A percentile compares a stretch with the other conserved stretches of the same genome.
phyloP scores from a whole-genome alignment of 2,329 filamentous ascomycete species.

The Pseudogymnoascus sp. region DNA sequence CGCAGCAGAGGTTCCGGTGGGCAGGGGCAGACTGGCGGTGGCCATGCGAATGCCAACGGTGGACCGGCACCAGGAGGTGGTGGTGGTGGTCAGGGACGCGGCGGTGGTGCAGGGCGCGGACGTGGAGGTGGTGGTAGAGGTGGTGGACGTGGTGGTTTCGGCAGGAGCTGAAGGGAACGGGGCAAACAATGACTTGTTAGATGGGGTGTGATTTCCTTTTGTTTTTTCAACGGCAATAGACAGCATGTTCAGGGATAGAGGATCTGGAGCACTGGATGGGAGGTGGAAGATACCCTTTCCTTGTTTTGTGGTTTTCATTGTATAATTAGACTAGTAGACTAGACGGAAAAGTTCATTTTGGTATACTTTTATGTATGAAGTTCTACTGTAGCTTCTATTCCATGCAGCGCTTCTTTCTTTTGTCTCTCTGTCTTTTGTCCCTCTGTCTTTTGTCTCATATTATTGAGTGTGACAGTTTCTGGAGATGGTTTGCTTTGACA shows the following conservation, averaged over 20 bases:
- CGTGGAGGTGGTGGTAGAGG: constrained; percentile 13
- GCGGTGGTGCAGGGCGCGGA: constrained; percentile 15
- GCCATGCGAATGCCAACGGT: constrained; percentile 22
- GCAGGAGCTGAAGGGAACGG: background rate
- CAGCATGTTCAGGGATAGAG: constrained; percentile 9
- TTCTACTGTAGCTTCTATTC: background rate
- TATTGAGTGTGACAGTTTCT: background rate
- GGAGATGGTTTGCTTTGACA: background rate
- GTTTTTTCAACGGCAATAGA: constrained; percentile 2
- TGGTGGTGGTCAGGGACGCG: constrained; percentile 15
- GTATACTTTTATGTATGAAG: background rate
- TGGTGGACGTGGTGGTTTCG: constrained; percentile 15
- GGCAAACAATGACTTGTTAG: constrained; percentile 19
- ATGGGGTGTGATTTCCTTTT: constrained; percentile 18
- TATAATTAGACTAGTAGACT: background rate
- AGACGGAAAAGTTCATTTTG: background rate
- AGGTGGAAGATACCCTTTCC: constrained; percentile 10
- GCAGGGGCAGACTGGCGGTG: constrained; percentile 13
- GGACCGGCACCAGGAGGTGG: constrained; percentile 18
- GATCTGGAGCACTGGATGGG: constrained; percentile 8
- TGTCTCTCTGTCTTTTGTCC: background rate
- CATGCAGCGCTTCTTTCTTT: background rate
- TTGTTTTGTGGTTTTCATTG: constrained; percentile 1
- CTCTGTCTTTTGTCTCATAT: background rate
- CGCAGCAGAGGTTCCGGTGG: constrained; percentile 15